These are phyloP conservation scores for Crucihimalaya himalaica DNA, from an alignment of 345 rosid species.

Conservation along the genomic window DNA sequence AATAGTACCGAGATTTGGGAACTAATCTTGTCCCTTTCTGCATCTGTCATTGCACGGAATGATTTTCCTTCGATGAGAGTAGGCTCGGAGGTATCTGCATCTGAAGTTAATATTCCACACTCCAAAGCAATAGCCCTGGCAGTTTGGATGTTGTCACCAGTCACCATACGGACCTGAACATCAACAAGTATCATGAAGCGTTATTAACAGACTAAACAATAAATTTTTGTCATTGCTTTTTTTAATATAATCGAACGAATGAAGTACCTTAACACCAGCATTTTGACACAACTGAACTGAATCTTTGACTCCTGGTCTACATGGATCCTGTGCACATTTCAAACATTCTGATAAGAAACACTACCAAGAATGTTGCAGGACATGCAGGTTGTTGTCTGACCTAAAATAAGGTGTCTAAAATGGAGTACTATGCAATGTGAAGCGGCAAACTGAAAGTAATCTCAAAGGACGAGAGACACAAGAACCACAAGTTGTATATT, in stretches of 20 bases:
- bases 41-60: constrained; percentile 71
- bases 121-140: constrained; percentile 95
- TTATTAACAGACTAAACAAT: not conserved
- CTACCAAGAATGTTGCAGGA: constrained; percentile 12
- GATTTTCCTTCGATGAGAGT: constrained; percentile 80
- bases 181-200: not conserved
- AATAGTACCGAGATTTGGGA: constrained; percentile 68
- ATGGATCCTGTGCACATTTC: constrained; percentile 73
- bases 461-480: not conserved
- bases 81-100: constrained; percentile 63
- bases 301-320: constrained; percentile 78
- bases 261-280: constrained; percentile 87
- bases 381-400: constrained; percentile 8
- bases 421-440: not conserved
- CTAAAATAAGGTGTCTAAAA: not conserved
- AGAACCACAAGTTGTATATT: not conserved
- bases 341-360: constrained; percentile 2
- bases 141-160: constrained; percentile 95
- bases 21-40: constrained; percentile 65
- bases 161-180: constrained; percentile 91
- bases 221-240: not conserved
- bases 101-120: constrained; percentile 78
- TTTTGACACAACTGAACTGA: constrained; percentile 75
- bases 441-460: not conserved
- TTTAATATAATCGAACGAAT: not conserved